These are phyloP conservation scores for Neurospora hispaniola DNA, from an alignment of 495 filamentous ascomycete genomes.

Conservation along the genomic window DNA sequence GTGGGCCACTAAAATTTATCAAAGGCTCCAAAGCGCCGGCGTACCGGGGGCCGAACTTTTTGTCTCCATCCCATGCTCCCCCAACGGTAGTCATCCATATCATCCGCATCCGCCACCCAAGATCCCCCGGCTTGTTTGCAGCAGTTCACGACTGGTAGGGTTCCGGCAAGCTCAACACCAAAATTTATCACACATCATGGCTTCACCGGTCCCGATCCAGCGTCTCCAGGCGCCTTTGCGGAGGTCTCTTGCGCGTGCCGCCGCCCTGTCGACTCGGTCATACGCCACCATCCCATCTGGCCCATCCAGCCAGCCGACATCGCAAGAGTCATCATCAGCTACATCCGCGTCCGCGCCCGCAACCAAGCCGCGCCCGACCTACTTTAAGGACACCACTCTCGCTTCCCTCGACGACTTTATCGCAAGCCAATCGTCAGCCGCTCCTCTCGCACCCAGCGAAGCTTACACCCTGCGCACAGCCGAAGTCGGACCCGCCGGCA, in stretches of 20 bases:
- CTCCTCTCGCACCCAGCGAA: conserved; percentile 40
- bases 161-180: conserved; percentile 1
- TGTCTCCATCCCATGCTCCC: not conserved
- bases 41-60: conserved; percentile 5
- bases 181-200: conserved; percentile 12
- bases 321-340: conserved; percentile 3
- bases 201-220: conserved; percentile 20
- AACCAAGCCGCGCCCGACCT: conserved; percentile 42
- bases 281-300: conserved; percentile 24
- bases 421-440: conserved; percentile 24
- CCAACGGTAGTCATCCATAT: not conserved
- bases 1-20: conserved; percentile 1
- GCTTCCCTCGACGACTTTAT: conserved; percentile 84
- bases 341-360: conserved; percentile 5
- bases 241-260: conserved; percentile 17
- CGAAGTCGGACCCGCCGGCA: conserved; percentile 70
- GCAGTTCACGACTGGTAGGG: not conserved
- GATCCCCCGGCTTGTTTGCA: not conserved
- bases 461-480: conserved; percentile 64
- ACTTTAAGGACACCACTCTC: conserved; percentile 76
- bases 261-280: conserved; percentile 11
- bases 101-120: not conserved
- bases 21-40: not conserved
- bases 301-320: conserved; percentile 6
- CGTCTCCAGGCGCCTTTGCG: conserved; percentile 24